Conservation (phyloP, 305 asterid species). For the Petunia hybrid region DNA sequence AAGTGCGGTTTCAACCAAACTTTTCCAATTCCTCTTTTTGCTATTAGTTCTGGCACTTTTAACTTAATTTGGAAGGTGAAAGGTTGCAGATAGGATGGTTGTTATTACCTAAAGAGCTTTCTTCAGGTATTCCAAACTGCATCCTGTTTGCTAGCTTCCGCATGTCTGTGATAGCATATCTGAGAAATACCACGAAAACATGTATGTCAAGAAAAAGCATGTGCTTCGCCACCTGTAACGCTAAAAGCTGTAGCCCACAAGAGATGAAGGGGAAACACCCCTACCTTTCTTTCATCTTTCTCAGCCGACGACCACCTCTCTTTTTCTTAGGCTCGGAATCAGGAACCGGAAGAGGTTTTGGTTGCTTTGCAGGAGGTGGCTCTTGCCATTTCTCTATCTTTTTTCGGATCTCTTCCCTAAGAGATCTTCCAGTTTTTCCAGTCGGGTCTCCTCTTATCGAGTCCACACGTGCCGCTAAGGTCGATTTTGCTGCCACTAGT, state of each 20-base stretch:
- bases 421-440: conserved; percentile 70
- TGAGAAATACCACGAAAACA: conserved; percentile 38
- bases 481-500: conserved; percentile 80
- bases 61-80: conserved; percentile 21
- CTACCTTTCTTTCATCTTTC: conserved; percentile 94
- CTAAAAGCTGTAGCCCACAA: no score
- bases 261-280: conserved; percentile 1
- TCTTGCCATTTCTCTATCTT: conserved; percentile 96
- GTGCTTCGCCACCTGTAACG: no score
- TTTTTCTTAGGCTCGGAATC: conserved; percentile 93
- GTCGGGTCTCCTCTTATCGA: conserved; percentile 74
- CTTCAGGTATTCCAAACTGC: conserved; percentile 90
- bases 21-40: not conserved
- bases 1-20: not conserved
- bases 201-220: no score
- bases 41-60: not conserved
- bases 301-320: conserved; percentile 84
- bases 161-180: conserved; percentile 90
- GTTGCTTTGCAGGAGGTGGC: conserved; percentile 93
- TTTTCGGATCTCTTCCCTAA: conserved; percentile 68
- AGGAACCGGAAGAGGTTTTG: conserved; percentile 92
- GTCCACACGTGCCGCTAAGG: conserved; percentile 89
- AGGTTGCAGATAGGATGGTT: conserved; percentile 30
- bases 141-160: conserved; percentile 88
- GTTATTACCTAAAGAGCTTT: conserved; percentile 82